Base-by-base conservation (phyloP, 345 rosid species). In the Eucalyptus cloeziana region DNA sequence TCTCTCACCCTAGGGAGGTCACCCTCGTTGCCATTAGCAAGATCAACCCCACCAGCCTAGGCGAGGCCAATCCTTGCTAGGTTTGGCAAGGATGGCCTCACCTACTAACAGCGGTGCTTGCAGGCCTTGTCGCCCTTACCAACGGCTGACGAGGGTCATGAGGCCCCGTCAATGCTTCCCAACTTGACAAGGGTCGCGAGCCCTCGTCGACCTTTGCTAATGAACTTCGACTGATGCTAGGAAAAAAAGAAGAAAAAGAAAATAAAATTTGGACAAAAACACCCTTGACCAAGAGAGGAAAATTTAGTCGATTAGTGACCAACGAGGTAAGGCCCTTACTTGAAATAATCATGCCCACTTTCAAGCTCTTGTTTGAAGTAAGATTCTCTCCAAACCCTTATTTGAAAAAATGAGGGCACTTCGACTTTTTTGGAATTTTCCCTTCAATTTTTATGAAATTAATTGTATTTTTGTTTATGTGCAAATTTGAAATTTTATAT, bases 191-290 rank as follows among this genome's bases (percentile, higher is more conserved):
- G 56, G 22, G 1, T 51, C 4, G 0, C 1, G 2, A 51, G 22
- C 56, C 24, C 10, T 52, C 4, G 3, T 3, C 0, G 0, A 3
- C 56, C 9, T 52, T 52, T 52, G 24, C 2, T 3, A 52, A 52
- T 0, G 0, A n/a, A 52, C 24, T 4, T 52, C 2, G 0, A 52
- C 0, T 0, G 0, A 52, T 3, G 8, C 56, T 4, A 52, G 2
- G 9, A 2, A 44, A 44, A 44, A 44, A 44, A n/a, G n/a, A n/a
- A n/a, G n/a, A 47, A 9, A 45, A 3, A 2, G n/a, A 10, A 16
- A 16, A 49, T 1, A 6, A 51, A 51, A 16, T 0, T 6, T 52
- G 56, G 1, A 52, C 4, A 0, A 52, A 52, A 52, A 52, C 58
- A 19, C 2, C 24, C 0, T 52, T 52, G 10, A 19, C 1, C 0